phyloP scores from a whole-genome alignment of 768 basidiomycete genomes.

The Xerocomus brunneocitrinus region DNA sequence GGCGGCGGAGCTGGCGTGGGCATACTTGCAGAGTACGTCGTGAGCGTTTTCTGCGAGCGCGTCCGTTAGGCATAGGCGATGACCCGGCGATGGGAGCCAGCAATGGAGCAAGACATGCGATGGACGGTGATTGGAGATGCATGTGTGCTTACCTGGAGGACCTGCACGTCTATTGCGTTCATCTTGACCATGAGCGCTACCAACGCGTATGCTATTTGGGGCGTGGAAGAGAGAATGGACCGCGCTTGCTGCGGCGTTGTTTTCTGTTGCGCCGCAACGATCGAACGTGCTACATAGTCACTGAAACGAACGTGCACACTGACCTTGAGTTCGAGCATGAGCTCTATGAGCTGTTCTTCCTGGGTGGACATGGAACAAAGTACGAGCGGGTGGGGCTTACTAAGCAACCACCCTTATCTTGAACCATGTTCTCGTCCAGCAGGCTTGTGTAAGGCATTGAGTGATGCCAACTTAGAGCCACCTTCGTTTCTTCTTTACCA shows the following conservation, averaged over 20 bases:
- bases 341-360: conserved; percentile 66
- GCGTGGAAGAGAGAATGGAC: conserved; percentile 65
- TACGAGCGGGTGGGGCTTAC: conserved; percentile 2
- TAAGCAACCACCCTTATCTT: conserved; percentile 8
- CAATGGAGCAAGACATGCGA: neutral
- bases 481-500: neutral
- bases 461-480: too few species aligned
- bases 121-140: neutral
- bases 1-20: conserved; percentile 14
- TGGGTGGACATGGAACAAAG: conserved; percentile 43
- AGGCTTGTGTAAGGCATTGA: neutral
- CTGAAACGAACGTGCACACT: neutral
- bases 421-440: neutral
- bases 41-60: conserved; percentile 52
- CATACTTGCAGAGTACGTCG: conserved; percentile 40
- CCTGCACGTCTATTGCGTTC: conserved; percentile 68
- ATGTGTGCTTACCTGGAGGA: conserved; percentile 54
- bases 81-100: neutral
- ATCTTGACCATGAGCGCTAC: conserved; percentile 76
- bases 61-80: conserved; percentile 5
- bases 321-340: conserved; percentile 72
- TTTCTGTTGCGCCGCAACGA: conserved; percentile 43
- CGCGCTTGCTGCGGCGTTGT: conserved; percentile 68
- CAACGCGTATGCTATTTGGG: conserved; percentile 72
- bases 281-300: conserved; percentile 1